These are phyloP conservation scores for Magnolia kwangsiensis DNA, from an alignment of 164 flowering plant genomes.

Conservation along the genomic window DNA sequence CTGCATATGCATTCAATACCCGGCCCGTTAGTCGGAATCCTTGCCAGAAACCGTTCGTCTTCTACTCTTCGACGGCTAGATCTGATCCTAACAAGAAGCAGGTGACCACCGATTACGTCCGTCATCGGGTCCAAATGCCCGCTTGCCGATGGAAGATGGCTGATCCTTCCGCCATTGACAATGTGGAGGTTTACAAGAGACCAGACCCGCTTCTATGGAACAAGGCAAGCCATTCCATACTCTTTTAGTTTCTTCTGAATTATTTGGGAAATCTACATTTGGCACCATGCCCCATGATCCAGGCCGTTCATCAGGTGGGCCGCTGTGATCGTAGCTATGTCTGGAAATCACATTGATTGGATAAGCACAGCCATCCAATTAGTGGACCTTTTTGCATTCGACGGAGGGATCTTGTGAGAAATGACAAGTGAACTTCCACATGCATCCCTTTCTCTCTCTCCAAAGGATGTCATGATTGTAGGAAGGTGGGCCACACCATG, in stretches of 20 bases:
- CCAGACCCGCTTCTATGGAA: slow-evolving; percentile 67
- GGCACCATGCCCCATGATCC: too few species aligned
- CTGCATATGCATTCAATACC: slow-evolving; percentile 76
- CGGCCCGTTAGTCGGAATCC: slow-evolving; percentile 64
- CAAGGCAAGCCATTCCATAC: slow-evolving; percentile 36
- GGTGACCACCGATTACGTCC: slow-evolving; percentile 42
- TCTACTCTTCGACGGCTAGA: slow-evolving; percentile 40
- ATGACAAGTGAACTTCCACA: too few species aligned
- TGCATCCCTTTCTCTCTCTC: too few species aligned
- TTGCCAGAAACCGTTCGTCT: slow-evolving; percentile 72
- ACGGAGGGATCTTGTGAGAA: too few species aligned
- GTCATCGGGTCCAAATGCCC: slow-evolving; percentile 51
- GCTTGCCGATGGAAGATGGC: slow-evolving; percentile 70
- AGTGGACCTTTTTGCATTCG: too few species aligned
- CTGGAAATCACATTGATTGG: too few species aligned
- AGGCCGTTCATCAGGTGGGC: too few species aligned
- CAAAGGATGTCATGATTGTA: too few species aligned
- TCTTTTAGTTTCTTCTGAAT: background rate
- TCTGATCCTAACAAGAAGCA: slow-evolving; percentile 19
- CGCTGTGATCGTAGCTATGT: too few species aligned
- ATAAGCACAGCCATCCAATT: too few species aligned
- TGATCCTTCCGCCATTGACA: slow-evolving; percentile 36
- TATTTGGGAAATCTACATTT: background rate
- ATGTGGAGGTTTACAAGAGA: slow-evolving; percentile 44
- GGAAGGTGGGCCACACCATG: too few species aligned